phyloP scores from a whole-genome alignment of 2,329 filamentous ascomycete genomes.

The Penicillium crustosum region DNA sequence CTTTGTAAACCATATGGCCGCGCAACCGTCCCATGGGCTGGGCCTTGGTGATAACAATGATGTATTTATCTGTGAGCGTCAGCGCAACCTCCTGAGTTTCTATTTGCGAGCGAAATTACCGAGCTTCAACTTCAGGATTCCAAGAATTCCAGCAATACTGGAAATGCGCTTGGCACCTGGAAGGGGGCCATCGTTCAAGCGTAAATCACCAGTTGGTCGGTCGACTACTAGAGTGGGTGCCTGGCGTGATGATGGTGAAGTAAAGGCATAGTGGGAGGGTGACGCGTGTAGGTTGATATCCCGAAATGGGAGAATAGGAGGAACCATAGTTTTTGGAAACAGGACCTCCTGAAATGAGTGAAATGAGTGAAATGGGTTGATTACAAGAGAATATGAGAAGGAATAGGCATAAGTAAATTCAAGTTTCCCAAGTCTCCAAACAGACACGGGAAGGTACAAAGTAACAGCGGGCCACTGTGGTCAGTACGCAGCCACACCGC shows the following conservation, averaged over 20 bases:
- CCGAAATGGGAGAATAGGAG: constrained; percentile 67
- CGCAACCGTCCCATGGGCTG: constrained; percentile 86
- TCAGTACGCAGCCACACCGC: constrained; percentile 26
- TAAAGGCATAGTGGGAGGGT: constrained; percentile 90
- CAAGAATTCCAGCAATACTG: constrained; percentile 91
- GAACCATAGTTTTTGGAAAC: constrained; percentile 37
- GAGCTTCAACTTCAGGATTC: constrained; percentile 87
- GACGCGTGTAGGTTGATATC: constrained; percentile 97
- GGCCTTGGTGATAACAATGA: constrained; percentile 93
- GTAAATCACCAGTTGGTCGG: constrained; percentile 85
- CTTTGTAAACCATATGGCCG: constrained; percentile 94
- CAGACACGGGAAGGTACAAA: constrained; percentile 14
- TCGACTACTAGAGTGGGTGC: constrained; percentile 86
- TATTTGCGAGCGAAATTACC: constrained; percentile 55
- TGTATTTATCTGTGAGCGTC: constrained; percentile 73
- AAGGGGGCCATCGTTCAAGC: constrained; percentile 76
- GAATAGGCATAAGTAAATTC: constrained; percentile 5
- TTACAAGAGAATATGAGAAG: constrained; percentile 5
- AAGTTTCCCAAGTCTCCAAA: constrained; percentile 13
- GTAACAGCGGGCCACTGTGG: constrained; percentile 15
- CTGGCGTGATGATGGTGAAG: constrained; percentile 88
- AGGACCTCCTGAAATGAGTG: constrained; percentile 25
- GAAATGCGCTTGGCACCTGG: constrained; percentile 80
- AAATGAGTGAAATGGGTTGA: neutral
- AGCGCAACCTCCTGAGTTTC: constrained; percentile 11